Evolutionary conservation across 1,139 yeast species (phyloP).

Genomic region (Scheffersomyces stambukii): DNA sequence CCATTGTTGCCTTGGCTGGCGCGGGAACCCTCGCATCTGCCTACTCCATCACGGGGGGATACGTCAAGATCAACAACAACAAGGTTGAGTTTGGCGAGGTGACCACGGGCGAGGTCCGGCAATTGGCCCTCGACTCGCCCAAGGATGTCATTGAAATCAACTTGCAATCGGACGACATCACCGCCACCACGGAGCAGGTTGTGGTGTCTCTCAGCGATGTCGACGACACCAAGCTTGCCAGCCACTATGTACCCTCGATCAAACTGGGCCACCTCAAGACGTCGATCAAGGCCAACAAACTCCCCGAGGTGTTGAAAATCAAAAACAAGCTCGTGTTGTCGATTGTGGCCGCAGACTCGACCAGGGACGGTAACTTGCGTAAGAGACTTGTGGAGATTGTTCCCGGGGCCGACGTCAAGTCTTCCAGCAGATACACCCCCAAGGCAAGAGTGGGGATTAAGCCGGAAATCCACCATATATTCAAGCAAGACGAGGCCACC

Average conservation of each 20-base stretch:
- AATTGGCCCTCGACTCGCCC: constrained; percentile 25
- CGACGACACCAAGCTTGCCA: constrained; percentile 20
- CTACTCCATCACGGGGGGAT: constrained; percentile 25
- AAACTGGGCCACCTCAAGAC: constrained; percentile 18
- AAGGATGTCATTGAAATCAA: constrained; percentile 30
- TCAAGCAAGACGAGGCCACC: constrained; percentile 53
- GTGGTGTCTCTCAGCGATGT: constrained; percentile 21
- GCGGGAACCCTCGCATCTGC: constrained; percentile 15
- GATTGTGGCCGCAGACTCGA: constrained; percentile 26
- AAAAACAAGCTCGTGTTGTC: constrained; percentile 29
- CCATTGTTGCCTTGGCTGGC: constrained; percentile 9
- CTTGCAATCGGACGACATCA: constrained; percentile 16
- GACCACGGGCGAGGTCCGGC: constrained; percentile 32
- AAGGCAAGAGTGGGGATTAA: constrained; percentile 40
- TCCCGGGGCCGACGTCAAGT: constrained; percentile 28
- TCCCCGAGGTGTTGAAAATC: constrained; percentile 37
- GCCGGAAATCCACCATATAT: constrained; percentile 70
- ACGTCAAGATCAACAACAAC: constrained; percentile 22
- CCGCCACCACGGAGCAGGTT: constrained; percentile 24
- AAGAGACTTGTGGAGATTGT: constrained; percentile 29
- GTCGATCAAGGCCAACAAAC: constrained; percentile 25
- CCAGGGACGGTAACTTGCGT: constrained; percentile 18
- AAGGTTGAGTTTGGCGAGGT: constrained; percentile 31
- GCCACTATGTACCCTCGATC: constrained; percentile 23
- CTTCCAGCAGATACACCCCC: constrained; percentile 25